phyloP scores from a whole-genome alignment of 345 rosid species.

The Salix purpurea region DNA sequence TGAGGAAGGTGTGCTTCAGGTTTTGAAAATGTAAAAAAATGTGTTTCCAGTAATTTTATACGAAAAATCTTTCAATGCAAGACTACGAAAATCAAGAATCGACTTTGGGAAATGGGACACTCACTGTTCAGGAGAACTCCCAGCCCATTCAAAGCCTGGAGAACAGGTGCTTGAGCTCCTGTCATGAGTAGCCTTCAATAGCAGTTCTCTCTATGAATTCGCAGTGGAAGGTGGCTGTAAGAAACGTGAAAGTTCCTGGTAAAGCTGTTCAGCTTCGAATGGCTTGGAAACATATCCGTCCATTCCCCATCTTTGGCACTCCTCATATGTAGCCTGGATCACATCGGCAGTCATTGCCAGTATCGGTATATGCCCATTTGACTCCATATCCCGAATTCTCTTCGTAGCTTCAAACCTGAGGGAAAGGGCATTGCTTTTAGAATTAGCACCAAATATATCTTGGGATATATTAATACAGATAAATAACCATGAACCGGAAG shows the following conservation, averaged over 20 bases:
- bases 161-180: slow-evolving; percentile 15
- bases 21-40: no score
- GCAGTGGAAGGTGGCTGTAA: slow-evolving; percentile 28
- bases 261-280: slow-evolving; percentile 82
- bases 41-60: not conserved
- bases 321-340: slow-evolving; percentile 78
- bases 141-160: slow-evolving; percentile 13
- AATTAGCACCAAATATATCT: not conserved
- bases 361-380: slow-evolving; percentile 58
- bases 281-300: slow-evolving; percentile 95
- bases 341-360: slow-evolving; percentile 99
- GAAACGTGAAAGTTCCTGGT: slow-evolving; percentile 69
- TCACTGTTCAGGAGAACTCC: slow-evolving; percentile 29
- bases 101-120: slow-evolving; percentile 15
- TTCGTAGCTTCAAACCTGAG: slow-evolving; percentile 74
- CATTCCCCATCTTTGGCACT: slow-evolving; percentile 64
- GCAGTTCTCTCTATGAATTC: slow-evolving; percentile 16
- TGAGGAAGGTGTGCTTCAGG: not conserved
- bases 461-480: not conserved
- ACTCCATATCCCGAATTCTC: slow-evolving; percentile 62
- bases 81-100: not conserved
- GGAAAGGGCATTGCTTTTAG: not conserved
- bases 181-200: slow-evolving; percentile 11
- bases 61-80: not conserved
- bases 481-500: not conserved